Evolutionary conservation across 352 stramenopile genomes (phyloP).

Genomic region (Phytophthora pluvialis): DNA sequence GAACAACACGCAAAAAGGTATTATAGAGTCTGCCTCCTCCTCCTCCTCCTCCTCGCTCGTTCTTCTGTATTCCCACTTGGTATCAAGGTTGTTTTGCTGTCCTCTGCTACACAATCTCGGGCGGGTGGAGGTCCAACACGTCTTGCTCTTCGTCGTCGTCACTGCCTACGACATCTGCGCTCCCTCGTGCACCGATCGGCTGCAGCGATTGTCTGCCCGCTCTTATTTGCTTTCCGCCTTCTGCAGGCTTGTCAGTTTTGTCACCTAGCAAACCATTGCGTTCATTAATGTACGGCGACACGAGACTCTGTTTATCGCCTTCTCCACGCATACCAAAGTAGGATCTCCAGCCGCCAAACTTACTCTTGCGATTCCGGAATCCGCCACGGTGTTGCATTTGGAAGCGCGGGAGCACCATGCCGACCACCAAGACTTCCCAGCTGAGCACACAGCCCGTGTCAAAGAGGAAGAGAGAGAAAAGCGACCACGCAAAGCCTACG

Average conservation of each 20-base stretch:
- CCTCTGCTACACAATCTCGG: conserved; percentile 42
- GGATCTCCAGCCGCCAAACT: conserved; percentile 22
- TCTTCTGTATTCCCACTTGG: not conserved
- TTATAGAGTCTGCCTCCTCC: conserved; percentile 14
- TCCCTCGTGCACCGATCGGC: conserved; percentile 12
- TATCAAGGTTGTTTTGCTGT: not conserved
- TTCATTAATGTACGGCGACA: conserved; percentile 57
- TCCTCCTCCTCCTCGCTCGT: not conserved
- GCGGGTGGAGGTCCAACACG: conserved; percentile 40
- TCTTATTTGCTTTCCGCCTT: conserved; percentile 19
- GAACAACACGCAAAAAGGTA: conserved; percentile 21
- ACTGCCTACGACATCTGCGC: conserved; percentile 4
- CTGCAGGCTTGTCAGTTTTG: conserved; percentile 10
- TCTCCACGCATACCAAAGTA: conserved; percentile 27
- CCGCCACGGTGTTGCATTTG: conserved; percentile 45
- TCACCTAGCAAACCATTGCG: conserved; percentile 53
- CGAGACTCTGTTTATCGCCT: conserved; percentile 44
- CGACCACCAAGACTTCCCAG: conserved; percentile 71
- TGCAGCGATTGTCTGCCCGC: conserved; percentile 24
- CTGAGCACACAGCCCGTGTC: conserved; percentile 56
- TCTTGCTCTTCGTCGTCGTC: conserved; percentile 56
- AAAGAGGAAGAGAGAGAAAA: conserved; percentile 78
- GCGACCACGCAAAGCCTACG: conserved; percentile 55
- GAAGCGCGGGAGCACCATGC: conserved; percentile 56
- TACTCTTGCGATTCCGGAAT: conserved; percentile 20